phyloP scores from a whole-genome alignment of 345 rosid species.

The Salix brachista region DNA sequence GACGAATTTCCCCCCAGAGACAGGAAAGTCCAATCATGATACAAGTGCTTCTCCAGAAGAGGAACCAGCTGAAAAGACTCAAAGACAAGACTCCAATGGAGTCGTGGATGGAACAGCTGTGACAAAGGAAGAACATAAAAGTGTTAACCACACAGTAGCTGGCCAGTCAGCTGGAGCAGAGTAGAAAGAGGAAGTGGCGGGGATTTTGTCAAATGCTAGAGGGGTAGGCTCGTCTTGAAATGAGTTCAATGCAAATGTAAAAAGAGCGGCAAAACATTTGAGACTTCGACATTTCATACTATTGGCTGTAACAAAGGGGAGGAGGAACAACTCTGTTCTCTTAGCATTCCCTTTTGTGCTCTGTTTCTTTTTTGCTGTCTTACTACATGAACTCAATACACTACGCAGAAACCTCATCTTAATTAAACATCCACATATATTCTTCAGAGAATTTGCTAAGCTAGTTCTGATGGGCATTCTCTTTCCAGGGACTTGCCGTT shows the following conservation, averaged over 20 bases:
- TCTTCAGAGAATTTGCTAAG: not conserved
- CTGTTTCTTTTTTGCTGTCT: slow-evolving; percentile 15
- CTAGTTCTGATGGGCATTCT: not conserved
- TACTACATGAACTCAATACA: slow-evolving; percentile 14
- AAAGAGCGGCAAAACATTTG: slow-evolving; percentile 37
- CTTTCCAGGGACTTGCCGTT: not conserved
- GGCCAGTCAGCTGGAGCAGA: slow-evolving; percentile 30
- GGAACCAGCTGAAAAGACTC: slow-evolving; percentile 20
- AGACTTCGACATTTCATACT: slow-evolving; percentile 25
- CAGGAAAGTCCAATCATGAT: slow-evolving; percentile 21
- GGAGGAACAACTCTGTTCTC: slow-evolving; percentile 27
- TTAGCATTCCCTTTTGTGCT: slow-evolving; percentile 24
- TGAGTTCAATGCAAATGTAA: slow-evolving; percentile 58
- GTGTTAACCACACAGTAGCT: slow-evolving; percentile 15
- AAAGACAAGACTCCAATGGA: slow-evolving; percentile 41
- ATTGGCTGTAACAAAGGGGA: slow-evolving; percentile 12
- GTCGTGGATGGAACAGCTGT: slow-evolving; percentile 20
- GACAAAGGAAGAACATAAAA: slow-evolving; percentile 27
- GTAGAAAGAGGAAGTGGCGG: slow-evolving; percentile 19
- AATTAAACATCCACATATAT: not conserved
- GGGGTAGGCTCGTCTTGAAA: slow-evolving; percentile 31
- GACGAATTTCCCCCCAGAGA: slow-evolving; percentile 16
- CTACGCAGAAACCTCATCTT: slow-evolving; percentile 19
- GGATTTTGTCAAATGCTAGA: not conserved
- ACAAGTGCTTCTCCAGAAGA: slow-evolving; percentile 19